Base-by-base conservation (phyloP, 352 stramenopile species). In the Phytophthora macrochlamydospora region DNA sequence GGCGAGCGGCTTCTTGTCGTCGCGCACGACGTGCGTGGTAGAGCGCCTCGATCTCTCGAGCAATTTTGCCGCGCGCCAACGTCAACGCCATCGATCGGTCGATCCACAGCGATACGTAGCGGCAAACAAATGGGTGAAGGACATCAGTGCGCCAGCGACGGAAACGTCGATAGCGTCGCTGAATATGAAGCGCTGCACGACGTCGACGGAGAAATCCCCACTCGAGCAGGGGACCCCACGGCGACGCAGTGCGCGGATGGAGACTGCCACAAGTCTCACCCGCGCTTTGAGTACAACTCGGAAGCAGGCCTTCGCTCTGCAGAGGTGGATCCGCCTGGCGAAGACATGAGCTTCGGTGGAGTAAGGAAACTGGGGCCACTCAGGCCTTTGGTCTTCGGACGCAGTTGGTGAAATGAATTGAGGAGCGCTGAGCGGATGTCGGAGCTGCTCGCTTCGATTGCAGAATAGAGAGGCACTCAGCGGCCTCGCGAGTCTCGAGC, bases 401-500 rank as follows among this genome's bases (percentile, higher is more conserved):
- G 3, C 52, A n/a, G 14, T 31, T 32, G 31, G 28, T 14, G 13
- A 2, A 14, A 49, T 9, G n/a, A 79, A 85, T 44, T 69, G 58
- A 33, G 46, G 51, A 6, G 71, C 70, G 18, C 40, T 72, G 33
- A 81, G 57, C 12, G 56, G 59, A 33, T 89, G 75, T 3, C 49
- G n/a, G 7, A 86, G 66, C 33, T 82, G 80, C 31, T 87, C 76
- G 1, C 50, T 62, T 29, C 78, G 75, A 51, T 58, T 61, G 42
- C 78, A 81, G 51, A 86, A 89, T 3, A 61, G 67, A 3, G 75
- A 75, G 7, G 80, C 78, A 62, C 78, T 85, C 1, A 89, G 67
- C 29, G 80, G 80, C 33, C 80, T 69, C 12, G 78, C 78, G 4
- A 89, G 69, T 4, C 55, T 55, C 12, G 80, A 89, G 0, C 80